Evolutionary conservation across 768 basidiomycete genomes (phyloP), one percentile per base, ranked within the genome.

Genomic region (Podaxis mareebaensis): DNA sequence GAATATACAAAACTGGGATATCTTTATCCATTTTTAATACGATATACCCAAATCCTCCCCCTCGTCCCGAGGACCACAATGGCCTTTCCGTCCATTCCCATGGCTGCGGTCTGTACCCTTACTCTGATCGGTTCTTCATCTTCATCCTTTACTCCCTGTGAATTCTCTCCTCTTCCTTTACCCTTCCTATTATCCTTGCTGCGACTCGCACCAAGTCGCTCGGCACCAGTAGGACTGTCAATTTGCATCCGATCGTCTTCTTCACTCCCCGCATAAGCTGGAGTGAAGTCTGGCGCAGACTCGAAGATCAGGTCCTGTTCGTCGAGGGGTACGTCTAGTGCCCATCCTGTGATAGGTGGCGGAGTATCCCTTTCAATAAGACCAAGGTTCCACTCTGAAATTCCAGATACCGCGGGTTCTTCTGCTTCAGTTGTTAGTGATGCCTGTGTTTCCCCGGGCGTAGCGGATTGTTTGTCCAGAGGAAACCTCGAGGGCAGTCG

Each of bases 31-130:
- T 63, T 59, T 48, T 42, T 62, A 42, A 67, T 64, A 36, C 66
- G 67, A 79, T 81, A 83, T 12, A 80, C 70, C 80, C 79, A 81
- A 12, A 81, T 62, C 26, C 65, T 76, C 15, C 77, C 78, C 58
- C 70, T 69, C 6, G 76, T 72, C 4, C 81, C 81, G 53, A 78
- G 76, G 26, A 76, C 80, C 22, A 79, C 70, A 58, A 83, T 71
- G 13, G 76, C 65, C 40, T 70, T 70, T 4, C 84, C 85, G 46
- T 75, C 76, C 66, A 76, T 72, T 0, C 81, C 76, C 69, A 85
- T 76, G 7, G 74, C 75, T 64, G 80, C 79, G 44, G 74, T 76
- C 65, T 78, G 74, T 7, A 86, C 66, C 51, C 64, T 69, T 38
- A 68, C 68, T 40, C 66, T 67, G 0, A 70, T 70, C 3, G 58